These are phyloP conservation scores for Psidium friedrichsthalianum DNA, from an alignment of 345 rosid species.

Conservation along the genomic window DNA sequence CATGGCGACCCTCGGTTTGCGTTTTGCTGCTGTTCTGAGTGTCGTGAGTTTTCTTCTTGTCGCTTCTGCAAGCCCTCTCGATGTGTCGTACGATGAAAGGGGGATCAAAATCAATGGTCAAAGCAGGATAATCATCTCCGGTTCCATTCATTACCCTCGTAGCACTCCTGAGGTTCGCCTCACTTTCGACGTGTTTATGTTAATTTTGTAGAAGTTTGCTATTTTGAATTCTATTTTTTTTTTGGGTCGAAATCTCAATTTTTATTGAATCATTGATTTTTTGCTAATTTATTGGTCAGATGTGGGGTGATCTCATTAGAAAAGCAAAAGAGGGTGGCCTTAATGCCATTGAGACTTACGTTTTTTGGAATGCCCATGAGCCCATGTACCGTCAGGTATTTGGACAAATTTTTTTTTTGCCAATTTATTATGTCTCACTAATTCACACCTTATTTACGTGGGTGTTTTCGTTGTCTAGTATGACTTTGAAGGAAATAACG, in stretches of 20 bases:
- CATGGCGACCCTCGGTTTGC: background rate
- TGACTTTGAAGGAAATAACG: slow-evolving; percentile 24
- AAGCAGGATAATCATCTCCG: slow-evolving; percentile 27
- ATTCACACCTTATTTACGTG: background rate
- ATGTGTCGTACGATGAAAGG: slow-evolving; percentile 11
- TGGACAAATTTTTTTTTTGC: background rate
- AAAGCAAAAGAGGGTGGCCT: slow-evolving; percentile 49
- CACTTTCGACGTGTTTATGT: background rate
- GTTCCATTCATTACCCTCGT: slow-evolving; percentile 48
- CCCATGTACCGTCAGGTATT: slow-evolving; percentile 14
- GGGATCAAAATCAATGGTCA: slow-evolving; percentile 29
- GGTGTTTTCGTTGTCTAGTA: slow-evolving; percentile 4
- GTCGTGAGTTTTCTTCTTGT: background rate
- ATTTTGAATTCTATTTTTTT: background rate
- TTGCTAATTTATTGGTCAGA: slow-evolving; percentile 1
- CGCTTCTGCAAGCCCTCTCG: background rate
- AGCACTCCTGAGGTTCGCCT: slow-evolving; percentile 29
- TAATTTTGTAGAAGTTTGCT: background rate
- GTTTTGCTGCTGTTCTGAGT: background rate
- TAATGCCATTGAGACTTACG: slow-evolving; percentile 57
- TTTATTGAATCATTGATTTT: too few relatives aligned
- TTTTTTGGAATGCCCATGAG: slow-evolving; percentile 67
- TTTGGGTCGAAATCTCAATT: too few relatives aligned
- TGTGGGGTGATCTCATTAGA: slow-evolving; percentile 25
- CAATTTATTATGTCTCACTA: background rate